Percentiles rank a stretch among this genome's conserved stretches.
These are phyloP conservation scores for Chaetomium globosum DNA, from an alignment of 2,329 filamentous ascomycete genomes.

Conservation along the genomic window DNA sequence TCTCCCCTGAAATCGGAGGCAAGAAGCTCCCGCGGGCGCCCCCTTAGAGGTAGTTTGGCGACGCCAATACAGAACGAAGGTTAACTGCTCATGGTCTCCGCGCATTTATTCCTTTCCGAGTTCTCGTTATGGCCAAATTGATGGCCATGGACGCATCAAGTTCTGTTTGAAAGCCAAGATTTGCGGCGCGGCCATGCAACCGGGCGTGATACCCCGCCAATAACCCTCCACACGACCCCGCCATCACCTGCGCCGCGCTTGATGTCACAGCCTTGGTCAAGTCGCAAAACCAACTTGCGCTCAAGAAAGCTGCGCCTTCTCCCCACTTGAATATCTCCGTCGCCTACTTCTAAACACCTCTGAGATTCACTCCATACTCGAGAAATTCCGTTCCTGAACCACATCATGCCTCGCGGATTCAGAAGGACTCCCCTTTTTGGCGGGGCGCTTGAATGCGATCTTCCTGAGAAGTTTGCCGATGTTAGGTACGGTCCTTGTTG, in stretches of 20 bases:
- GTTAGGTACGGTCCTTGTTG: conserved; percentile 61
- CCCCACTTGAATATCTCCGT: background rate
- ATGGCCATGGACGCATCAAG: background rate
- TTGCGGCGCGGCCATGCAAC: conserved; percentile 15
- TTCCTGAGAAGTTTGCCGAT: conserved; percentile 70
- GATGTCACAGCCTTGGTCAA: conserved; percentile 25
- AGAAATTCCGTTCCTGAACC: background rate
- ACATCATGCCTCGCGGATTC: conserved; percentile 50
- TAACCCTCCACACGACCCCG: conserved; percentile 19
- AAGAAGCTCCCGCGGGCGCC: background rate
- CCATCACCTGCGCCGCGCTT: conserved; percentile 20
- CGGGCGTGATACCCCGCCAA: conserved; percentile 15
- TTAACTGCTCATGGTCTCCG: no score
- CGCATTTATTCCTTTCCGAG: background rate
- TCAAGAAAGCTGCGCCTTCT: background rate
- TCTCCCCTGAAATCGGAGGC: background rate
- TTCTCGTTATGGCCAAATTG: background rate
- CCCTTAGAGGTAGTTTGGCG: background rate
- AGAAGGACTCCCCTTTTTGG: conserved; percentile 67
- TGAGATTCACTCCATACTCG: background rate
- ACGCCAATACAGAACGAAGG: background rate
- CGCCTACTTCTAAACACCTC: background rate
- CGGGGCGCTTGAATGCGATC: conserved; percentile 69
- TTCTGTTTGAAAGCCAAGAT: conserved; percentile 6
- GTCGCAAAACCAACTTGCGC: conserved; percentile 25